Percentiles rank a stretch among this genome's conserved stretches.
These are phyloP conservation scores for Lichtheimia hyalospora DNA, from an alignment of 371 early-diverging fungal species.

Conservation along the genomic window DNA sequence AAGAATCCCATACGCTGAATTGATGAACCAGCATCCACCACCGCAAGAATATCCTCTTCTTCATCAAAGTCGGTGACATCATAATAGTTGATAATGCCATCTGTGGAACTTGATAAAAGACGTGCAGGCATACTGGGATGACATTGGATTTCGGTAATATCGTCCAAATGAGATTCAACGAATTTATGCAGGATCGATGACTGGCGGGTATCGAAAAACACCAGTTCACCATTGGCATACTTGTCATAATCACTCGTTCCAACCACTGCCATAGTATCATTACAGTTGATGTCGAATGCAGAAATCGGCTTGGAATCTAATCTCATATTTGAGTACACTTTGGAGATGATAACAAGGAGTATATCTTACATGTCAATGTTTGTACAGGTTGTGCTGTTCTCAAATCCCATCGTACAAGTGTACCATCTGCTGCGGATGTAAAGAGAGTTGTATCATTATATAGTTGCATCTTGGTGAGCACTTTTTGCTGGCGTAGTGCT, in stretches of 20 bases:
- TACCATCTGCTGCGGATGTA: slow-evolving; percentile 64
- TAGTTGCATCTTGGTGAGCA: slow-evolving; percentile 62
- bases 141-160: slow-evolving; percentile 84
- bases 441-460: slow-evolving; percentile 62
- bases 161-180: slow-evolving; percentile 86
- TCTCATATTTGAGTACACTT: not conserved
- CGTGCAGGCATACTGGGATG: slow-evolving; percentile 65
- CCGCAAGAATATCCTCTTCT: slow-evolving; percentile 83
- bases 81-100: slow-evolving; percentile 77
- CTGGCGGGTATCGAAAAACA: slow-evolving; percentile 71
- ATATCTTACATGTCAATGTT: slow-evolving; percentile 54
- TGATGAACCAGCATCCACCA: slow-evolving; percentile 80
- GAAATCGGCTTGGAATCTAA: slow-evolving; percentile 21
- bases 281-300: slow-evolving; percentile 69
- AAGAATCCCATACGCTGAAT: slow-evolving; percentile 86
- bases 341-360: no score
- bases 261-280: slow-evolving; percentile 66
- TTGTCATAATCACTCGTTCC: slow-evolving; percentile 66
- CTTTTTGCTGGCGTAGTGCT: slow-evolving; percentile 48
- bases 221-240: slow-evolving; percentile 61
- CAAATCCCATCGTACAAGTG: slow-evolving; percentile 73
- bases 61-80: slow-evolving; percentile 76
- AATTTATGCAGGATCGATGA: slow-evolving; percentile 55
- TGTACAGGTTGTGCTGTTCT: slow-evolving; percentile 56
- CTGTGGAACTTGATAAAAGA: slow-evolving; percentile 72